Conservation (phyloP, 2,329 filamentous ascomycete genomes). For the Akanthomyces dipterigenus region DNA sequence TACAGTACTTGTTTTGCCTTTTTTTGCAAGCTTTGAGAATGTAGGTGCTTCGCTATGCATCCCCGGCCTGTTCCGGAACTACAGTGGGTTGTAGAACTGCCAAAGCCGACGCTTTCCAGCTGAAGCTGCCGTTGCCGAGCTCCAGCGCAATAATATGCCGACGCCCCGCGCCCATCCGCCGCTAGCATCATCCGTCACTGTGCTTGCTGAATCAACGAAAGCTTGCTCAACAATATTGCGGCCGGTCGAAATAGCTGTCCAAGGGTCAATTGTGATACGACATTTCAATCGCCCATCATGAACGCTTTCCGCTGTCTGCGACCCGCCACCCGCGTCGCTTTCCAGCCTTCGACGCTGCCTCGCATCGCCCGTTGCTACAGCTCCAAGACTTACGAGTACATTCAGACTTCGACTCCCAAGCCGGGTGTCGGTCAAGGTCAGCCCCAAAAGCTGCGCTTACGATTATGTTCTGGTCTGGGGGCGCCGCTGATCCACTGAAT, state of each 20-base stretch:
- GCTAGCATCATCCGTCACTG: constrained; percentile 4
- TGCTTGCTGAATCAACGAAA: neutral
- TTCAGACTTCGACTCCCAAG: constrained; percentile 74
- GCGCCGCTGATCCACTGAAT: neutral
- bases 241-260: neutral
- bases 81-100: too few species aligned
- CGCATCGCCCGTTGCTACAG: constrained; percentile 47
- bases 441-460: constrained; percentile 13
- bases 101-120: constrained; percentile 13
- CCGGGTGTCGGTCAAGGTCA: constrained; percentile 86
- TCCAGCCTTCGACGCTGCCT: constrained; percentile 52
- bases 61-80: neutral
- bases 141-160: neutral
- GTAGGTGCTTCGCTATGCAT: neutral
- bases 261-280: neutral
- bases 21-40: neutral
- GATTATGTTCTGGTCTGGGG: neutral
- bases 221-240: neutral
- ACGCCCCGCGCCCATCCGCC: constrained; percentile 9
- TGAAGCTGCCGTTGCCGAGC: constrained; percentile 1
- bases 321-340: constrained; percentile 44
- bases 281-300: constrained; percentile 28
- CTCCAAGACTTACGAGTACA: constrained; percentile 64
- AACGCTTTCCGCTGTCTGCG: constrained; percentile 52
- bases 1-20: neutral